Conservation (phyloP, 139 green algal species). For the Monoraphidium neglectum region DNA sequence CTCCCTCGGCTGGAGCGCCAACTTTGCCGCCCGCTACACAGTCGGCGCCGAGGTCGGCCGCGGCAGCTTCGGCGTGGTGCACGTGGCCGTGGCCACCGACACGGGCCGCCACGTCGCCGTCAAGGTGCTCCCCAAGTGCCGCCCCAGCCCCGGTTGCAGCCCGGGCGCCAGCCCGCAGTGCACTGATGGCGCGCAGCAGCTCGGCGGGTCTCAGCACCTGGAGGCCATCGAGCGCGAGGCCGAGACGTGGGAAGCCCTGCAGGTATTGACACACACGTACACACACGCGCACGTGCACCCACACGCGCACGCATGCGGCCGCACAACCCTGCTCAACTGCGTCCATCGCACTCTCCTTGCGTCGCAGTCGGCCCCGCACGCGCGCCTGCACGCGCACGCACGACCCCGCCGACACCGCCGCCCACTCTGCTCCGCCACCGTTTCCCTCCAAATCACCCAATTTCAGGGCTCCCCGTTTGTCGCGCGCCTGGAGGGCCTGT, state of each 20-base stretch:
- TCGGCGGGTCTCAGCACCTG: not conserved
- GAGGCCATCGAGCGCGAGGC: slow-evolving; percentile 36
- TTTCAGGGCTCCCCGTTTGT: slow-evolving; percentile 32
- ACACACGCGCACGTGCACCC: no score
- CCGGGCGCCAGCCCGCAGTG: slow-evolving; percentile 6
- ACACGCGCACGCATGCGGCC: no score
- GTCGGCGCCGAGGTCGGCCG: slow-evolving; percentile 24
- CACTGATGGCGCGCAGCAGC: not conserved
- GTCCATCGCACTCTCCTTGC: no score
- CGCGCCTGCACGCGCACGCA: no score
- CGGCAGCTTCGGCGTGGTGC: slow-evolving; percentile 38
- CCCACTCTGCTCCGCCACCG: no score
- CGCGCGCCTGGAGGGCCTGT: slow-evolving; percentile 39
- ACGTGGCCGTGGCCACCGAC: slow-evolving; percentile 24
- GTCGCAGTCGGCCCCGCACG: no score
- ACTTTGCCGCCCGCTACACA: slow-evolving; percentile 16
- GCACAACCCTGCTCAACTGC: no score
- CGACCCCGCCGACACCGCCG: no score
- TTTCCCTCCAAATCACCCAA: no score
- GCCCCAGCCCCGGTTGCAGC: slow-evolving; percentile 8
- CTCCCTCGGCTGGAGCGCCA: slow-evolving; percentile 15
- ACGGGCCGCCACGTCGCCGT: slow-evolving; percentile 40
- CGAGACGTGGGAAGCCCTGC: slow-evolving; percentile 14
- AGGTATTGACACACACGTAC: no score
- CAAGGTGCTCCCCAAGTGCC: slow-evolving; percentile 48